Conservation (phyloP, 257 asterid species). For the Ilex asprella region DNA sequence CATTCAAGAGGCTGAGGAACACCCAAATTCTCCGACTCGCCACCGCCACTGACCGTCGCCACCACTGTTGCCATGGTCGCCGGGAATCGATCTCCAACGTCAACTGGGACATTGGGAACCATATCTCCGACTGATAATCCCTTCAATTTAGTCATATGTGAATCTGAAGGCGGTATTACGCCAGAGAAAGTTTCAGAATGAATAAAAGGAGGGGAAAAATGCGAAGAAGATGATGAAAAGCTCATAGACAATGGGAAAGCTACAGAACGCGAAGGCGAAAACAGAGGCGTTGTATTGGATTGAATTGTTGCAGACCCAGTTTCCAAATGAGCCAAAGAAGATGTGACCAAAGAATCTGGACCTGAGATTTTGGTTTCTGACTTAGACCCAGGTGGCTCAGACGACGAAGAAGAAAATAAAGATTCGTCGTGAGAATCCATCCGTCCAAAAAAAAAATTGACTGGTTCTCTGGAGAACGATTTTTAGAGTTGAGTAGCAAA, state of each 20-base stretch:
- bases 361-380: background rate
- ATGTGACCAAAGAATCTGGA: background rate
- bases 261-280: conserved; percentile 9
- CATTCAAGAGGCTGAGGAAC: conserved; percentile 56
- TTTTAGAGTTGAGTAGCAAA: background rate
- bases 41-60: background rate
- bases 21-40: conserved; percentile 8
- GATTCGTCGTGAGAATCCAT: conserved; percentile 36
- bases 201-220: conserved; percentile 15
- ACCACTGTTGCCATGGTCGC: conserved; percentile 1
- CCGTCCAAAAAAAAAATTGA: background rate
- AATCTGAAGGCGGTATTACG: background rate
- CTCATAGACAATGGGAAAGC: conserved; percentile 13
- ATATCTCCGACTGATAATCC: background rate
- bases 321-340: conserved; percentile 2
- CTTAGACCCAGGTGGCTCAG: conserved; percentile 1
- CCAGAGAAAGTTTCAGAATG: conserved; percentile 27
- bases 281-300: background rate
- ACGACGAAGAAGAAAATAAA: conserved; percentile 6
- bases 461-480: background rate
- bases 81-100: no score
- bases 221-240: conserved; percentile 15
- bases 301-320: conserved; percentile 2
- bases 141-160: background rate
- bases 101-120: no score